Percentiles rank a stretch among this genome's conserved stretches.
Conservation (phyloP, 495 filamentous ascomycete species). For the Echria macrotheca region DNA sequence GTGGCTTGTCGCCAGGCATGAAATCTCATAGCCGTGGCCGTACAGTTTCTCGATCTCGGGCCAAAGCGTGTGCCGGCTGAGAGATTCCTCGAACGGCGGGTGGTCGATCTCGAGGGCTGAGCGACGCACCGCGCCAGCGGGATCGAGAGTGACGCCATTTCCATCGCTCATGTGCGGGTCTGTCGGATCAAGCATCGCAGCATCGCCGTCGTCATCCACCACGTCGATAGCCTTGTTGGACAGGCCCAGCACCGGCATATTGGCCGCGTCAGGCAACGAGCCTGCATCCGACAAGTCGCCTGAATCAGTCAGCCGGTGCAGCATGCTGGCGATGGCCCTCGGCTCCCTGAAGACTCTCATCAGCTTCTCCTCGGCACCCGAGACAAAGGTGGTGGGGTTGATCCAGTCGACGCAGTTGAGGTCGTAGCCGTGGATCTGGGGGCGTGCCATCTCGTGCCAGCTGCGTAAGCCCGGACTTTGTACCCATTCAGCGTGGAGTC, state of each 20-base stretch:
- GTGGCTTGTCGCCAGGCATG: slow-evolving; percentile 73
- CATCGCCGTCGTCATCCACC: slow-evolving; percentile 45
- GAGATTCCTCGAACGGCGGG: slow-evolving; percentile 83
- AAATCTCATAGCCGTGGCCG: slow-evolving; percentile 98
- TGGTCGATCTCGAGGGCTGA: slow-evolving; percentile 49
- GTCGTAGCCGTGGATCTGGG: slow-evolving; percentile 98
- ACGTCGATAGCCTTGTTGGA: slow-evolving; percentile 88
- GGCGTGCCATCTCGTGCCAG: slow-evolving; percentile 95
- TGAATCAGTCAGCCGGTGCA: slow-evolving; percentile 64
- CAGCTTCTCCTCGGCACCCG: slow-evolving; percentile 97
- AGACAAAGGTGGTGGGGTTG: slow-evolving; percentile 68
- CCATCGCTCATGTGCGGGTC: slow-evolving; percentile 26
- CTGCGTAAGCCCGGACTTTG: slow-evolving; percentile 28
- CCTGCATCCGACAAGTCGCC: slow-evolving; percentile 3
- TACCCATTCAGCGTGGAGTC: slow-evolving; percentile 83
- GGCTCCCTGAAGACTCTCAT: slow-evolving; percentile 92
- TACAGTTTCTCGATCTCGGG: slow-evolving; percentile 96
- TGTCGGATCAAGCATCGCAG: not conserved
- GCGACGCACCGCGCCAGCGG: slow-evolving; percentile 35
- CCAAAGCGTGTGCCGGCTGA: slow-evolving; percentile 89
- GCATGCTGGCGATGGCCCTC: slow-evolving; percentile 68
- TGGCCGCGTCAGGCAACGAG: slow-evolving; percentile 74
- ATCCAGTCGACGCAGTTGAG: slow-evolving; percentile 86
- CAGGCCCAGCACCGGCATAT: slow-evolving; percentile 89
- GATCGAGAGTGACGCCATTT: slow-evolving; percentile 37